Evolutionary conservation across 306 rosid genomes (phyloP).

Genomic region (Calophaca sinica): DNA sequence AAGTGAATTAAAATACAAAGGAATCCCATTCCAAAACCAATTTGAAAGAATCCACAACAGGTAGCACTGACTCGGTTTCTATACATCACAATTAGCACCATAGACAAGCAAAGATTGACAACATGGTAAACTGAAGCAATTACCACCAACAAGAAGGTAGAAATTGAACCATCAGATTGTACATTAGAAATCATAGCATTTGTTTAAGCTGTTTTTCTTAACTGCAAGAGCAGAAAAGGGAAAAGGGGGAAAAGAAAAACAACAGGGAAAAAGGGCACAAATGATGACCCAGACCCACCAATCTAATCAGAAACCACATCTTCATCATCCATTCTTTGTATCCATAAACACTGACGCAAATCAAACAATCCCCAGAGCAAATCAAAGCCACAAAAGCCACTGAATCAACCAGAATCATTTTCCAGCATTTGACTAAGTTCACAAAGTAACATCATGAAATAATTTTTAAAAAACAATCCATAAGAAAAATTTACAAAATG

Average conservation of each 20-base stretch:
- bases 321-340: too few relatives aligned
- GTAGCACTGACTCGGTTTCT: constrained; percentile 8
- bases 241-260: background rate
- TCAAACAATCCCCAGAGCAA: constrained; percentile 30
- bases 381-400: constrained; percentile 31
- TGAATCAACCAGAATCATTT: constrained; percentile 15
- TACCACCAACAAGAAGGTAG: background rate
- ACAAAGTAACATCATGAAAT: constrained; percentile 16
- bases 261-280: background rate
- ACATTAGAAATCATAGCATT: constrained; percentile 35
- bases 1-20: constrained; percentile 1
- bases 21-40: constrained; percentile 36
- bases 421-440: constrained; percentile 28
- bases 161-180: constrained; percentile 43
- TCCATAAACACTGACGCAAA: constrained; percentile 14
- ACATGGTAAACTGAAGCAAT: constrained; percentile 37
- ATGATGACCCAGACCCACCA: too few relatives aligned
- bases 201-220: background rate
- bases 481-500: too few relatives aligned
- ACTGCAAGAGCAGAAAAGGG: constrained; percentile 26
- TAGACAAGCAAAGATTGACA: constrained; percentile 24
- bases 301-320: too few relatives aligned
- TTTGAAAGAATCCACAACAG: constrained; percentile 35
- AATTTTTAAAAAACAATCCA: too few relatives aligned
- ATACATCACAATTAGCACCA: constrained; percentile 32